Base-by-base conservation (phyloP, 2,329 filamentous ascomycete species). In the Claviceps spartinae region DNA sequence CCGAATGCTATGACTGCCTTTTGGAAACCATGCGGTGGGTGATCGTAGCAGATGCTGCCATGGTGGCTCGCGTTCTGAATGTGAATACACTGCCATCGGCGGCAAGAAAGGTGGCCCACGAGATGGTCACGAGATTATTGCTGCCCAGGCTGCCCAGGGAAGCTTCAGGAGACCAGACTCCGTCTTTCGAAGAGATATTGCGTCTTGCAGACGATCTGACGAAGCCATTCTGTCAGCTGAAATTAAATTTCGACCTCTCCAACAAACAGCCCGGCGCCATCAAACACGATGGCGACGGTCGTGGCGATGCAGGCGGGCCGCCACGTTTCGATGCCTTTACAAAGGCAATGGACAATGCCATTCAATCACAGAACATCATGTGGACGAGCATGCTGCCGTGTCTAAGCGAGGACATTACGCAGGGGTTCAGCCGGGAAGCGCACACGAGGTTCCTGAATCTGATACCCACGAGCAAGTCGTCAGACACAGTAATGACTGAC, bases 181-280 rank as follows among this genome's bases (percentile, higher is more conserved):
- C 76, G 48, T 74, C 75, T 0, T 79, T 81, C 51, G 77, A 82
- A 48, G 68, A 75, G 44, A 75, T 82, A 11, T 63, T 83, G 16
- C 70, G 75, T 54, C 67, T 81, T 38, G 77, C 78, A 5, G 79
- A 81, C 55, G 79, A 83, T 59, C 69, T 86, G 24, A 85, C 83
- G 0, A 67, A 86, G 36, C 82, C 83, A 0, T 86, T 86, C 59
- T 86, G 83, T 60, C 82, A 85, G 60, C 72, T 86, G 11, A 81
- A 84, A 61, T 72, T 87, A 9, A 79, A 78, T 1, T 67, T 83
- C 34, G 78, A 82, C 51, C 73, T 86, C 37, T 72, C 73, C 8
- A 66, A 71, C 30, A 68, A 70, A 24, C 68, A 73, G 14, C 56
- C 67, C 3, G 63, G 55, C 36, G 61, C 62, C 30, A 65, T 63